phyloP scores from a whole-genome alignment of 1,284 basidiomycete genomes.

The Ustilago esculenta region DNA sequence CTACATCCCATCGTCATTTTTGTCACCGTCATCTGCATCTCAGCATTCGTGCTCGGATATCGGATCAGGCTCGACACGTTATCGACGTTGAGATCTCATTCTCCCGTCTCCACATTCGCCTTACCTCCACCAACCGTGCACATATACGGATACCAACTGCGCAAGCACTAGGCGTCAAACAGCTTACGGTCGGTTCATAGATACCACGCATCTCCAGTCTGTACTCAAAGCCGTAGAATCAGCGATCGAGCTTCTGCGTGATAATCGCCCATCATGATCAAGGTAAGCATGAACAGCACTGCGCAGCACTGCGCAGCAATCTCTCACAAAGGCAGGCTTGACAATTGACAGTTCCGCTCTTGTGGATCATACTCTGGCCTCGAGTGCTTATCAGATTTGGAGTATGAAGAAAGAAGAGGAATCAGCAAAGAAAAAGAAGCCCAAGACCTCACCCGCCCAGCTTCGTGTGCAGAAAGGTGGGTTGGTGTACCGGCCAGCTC shows the following conservation, averaged over 20 bases:
- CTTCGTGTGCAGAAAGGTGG: slow-evolving; percentile 97
- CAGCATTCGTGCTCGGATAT: no score
- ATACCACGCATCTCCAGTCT: not conserved
- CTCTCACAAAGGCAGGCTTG: not conserved
- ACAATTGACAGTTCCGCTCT: no score
- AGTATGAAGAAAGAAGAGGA: slow-evolving; percentile 66
- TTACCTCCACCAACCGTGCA: no score
- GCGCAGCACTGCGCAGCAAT: no score
- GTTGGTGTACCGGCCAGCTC: slow-evolving; percentile 35
- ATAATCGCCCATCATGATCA: slow-evolving; percentile 30
- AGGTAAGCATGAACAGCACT: slow-evolving; percentile 8
- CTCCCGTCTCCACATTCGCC: not conserved
- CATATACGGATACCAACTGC: no score
- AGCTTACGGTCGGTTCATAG: not conserved
- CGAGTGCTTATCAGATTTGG: slow-evolving; percentile 64
- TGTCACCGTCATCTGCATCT: no score
- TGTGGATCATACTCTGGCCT: no score
- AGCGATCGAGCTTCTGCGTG: not conserved
- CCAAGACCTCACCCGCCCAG: slow-evolving; percentile 93
- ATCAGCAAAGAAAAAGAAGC: slow-evolving; percentile 60
- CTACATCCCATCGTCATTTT: no score
- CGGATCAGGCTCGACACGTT: no score
- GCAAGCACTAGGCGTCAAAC: not conserved
- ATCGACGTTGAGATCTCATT: not conserved
- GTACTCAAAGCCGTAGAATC: not conserved